Evolutionary conservation across 345 rosid genomes (phyloP).

Genomic region (Geranium brycei): DNA sequence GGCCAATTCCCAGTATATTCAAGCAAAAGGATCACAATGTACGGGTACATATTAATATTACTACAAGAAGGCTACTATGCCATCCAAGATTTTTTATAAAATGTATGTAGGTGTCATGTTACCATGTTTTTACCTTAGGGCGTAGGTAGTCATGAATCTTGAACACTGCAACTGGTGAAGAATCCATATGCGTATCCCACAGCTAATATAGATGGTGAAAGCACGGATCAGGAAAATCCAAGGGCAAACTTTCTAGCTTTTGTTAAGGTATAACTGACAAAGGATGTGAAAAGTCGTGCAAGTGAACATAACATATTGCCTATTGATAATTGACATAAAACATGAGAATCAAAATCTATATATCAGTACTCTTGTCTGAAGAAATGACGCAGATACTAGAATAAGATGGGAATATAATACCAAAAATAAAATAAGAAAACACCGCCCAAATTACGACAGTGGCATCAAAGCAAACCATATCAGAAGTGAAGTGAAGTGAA

Average conservation of each 20-base stretch:
- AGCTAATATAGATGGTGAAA: slow-evolving; percentile 25
- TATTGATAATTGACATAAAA: neutral
- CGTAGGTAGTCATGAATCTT: slow-evolving; percentile 48
- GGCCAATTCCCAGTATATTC: neutral
- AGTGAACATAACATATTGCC: neutral
- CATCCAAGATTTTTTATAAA: neutral
- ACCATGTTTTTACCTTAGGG: slow-evolving; percentile 30
- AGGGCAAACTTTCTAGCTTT: neutral
- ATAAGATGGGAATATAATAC: neutral
- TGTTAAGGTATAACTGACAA: neutral
- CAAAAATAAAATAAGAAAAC: too few species aligned
- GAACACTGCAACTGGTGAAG: slow-evolving; percentile 38
- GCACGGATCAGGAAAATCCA: slow-evolving; percentile 7
- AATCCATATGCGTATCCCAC: slow-evolving; percentile 49
- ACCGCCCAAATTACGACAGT: too few species aligned
- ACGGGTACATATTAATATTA: neutral
- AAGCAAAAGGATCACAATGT: neutral
- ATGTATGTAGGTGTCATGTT: neutral
- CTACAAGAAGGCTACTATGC: neutral
- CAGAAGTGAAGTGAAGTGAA: neutral
- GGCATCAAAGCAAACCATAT: neutral
- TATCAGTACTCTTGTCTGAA: slow-evolving; percentile 1
- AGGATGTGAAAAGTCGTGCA: neutral
- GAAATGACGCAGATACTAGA: neutral
- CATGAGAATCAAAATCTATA: slow-evolving; percentile 4